These are phyloP conservation scores for Chytriomyces confervae DNA, from an alignment of 192 early-diverging fungal genomes.

Conservation along the genomic window DNA sequence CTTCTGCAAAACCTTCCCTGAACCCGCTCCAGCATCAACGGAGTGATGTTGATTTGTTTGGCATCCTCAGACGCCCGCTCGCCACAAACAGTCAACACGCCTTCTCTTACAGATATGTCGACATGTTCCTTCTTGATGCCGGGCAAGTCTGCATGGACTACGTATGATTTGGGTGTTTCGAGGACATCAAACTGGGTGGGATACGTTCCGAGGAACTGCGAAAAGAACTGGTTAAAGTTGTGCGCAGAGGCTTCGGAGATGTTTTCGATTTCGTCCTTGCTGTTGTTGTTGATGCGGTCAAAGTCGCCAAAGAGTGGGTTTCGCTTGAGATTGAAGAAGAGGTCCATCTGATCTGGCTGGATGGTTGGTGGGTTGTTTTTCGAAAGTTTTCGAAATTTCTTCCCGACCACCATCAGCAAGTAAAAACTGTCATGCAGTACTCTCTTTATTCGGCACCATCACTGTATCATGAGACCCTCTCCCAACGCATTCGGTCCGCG, in stretches of 20 bases:
- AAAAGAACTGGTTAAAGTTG: background rate
- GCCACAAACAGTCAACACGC: background rate
- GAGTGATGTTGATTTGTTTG: background rate
- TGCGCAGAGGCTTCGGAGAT: background rate
- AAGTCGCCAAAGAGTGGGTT: constrained; percentile 1
- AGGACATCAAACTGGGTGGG: background rate
- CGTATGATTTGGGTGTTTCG: constrained; percentile 3
- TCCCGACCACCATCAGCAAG: no score
- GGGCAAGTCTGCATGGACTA: background rate
- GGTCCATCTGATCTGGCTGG: no score
- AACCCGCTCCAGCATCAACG: background rate
- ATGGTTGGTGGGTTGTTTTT: no score
- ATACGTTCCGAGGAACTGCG: background rate
- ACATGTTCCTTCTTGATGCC: background rate
- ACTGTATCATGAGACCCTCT: no score
- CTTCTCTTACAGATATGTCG: background rate
- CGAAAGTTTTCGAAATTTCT: no score
- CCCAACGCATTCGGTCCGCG: no score
- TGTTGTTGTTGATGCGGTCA: background rate
- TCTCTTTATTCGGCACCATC: no score
- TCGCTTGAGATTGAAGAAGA: background rate
- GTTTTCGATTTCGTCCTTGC: background rate
- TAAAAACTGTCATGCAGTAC: no score
- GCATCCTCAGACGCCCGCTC: background rate
- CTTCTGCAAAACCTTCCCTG: background rate